Evolutionary conservation across 257 asterid species (phyloP), one percentile per base, ranked within the genome.

Genomic region (Verbascum thapsus): DNA sequence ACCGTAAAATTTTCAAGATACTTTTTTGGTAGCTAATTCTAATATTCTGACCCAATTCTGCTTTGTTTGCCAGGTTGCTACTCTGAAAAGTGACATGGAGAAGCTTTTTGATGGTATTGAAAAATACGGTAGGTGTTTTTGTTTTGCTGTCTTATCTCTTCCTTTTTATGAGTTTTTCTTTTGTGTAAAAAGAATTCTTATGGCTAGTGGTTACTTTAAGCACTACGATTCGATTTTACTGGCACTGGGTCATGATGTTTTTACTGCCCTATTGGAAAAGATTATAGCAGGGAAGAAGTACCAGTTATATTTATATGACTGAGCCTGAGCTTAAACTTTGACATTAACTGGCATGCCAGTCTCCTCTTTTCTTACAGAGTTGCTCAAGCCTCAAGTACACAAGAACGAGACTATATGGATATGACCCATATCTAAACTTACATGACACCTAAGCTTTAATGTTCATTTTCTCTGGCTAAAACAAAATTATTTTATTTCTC

Each of bases 31-130:
- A 17, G 32, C 34, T 57, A 12, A n/a, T 30, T 4, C 16, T 44
- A 26, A 7, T 67, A 12, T 38, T 40, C 53, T 74, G 37, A 43
- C 53, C 51, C 15, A 52, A 19, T 16, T 15, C 53, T 67, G 8
- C 19, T 32, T 26, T 16, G 45, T 18, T 16, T 68, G 72, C 52
- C 88, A 85, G 92, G 56, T 85, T 71, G 74, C 60, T 58, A 54
- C 67, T 48, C 51, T 77, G 61, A 73, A 76, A 61, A 73, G 53
- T 59, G 87, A 82, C 67, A 69, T 80, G 67, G 63, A 60, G 38
- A 80, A 81, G 76, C 88, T 85, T 48, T 82, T 85, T 72, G 88
- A 82, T 66, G 80, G 76, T 53, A 42, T 72, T 43, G 84, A 79
- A 73, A 81, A 52, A 79, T 77, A 79, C 51, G 91, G 88, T 85